A percentile compares a stretch with the other conserved stretches of the same genome.
These are phyloP conservation scores for Rhizopus stolonifer DNA, from an alignment of 371 early-diverging fungal genomes.

Conservation along the genomic window DNA sequence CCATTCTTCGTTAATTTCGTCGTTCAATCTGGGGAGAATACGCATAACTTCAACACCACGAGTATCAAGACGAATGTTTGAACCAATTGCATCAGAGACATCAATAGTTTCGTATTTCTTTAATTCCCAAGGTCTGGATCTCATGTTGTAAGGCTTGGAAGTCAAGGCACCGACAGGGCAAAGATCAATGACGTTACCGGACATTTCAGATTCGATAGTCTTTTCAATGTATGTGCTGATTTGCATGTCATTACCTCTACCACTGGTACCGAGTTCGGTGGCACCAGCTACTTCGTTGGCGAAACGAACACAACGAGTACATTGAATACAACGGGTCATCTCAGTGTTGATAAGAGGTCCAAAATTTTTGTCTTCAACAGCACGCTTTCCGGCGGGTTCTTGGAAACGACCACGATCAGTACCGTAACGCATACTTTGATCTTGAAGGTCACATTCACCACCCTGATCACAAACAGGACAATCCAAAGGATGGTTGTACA, in stretches of 20 bases:
- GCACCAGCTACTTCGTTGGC: slow-evolving; percentile 97
- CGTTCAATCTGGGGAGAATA: slow-evolving; percentile 91
- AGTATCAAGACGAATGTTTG: slow-evolving; percentile 93
- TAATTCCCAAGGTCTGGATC: slow-evolving; percentile 95
- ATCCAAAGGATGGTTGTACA: slow-evolving; percentile 97
- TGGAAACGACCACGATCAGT: slow-evolving; percentile 89
- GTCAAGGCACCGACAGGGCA: slow-evolving; percentile 98
- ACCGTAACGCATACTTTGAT: slow-evolving; percentile 95
- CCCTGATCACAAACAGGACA: slow-evolving; percentile 99
- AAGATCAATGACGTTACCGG: slow-evolving; percentile 95
- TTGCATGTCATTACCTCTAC: slow-evolving; percentile 97
- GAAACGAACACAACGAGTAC: slow-evolving; percentile 98
- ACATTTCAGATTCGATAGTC: slow-evolving; percentile 91
- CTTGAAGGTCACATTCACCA: slow-evolving; percentile 98
- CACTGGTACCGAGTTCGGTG: slow-evolving; percentile 92
- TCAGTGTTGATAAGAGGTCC: slow-evolving; percentile 95
- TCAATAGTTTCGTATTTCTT: slow-evolving; percentile 95
- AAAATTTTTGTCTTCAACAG: slow-evolving; percentile 96
- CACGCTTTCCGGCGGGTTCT: slow-evolving; percentile 88
- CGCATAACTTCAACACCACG: slow-evolving; percentile 97
- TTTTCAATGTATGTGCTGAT: slow-evolving; percentile 94
- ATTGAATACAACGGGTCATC: slow-evolving; percentile 99
- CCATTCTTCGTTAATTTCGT: slow-evolving; percentile 98
- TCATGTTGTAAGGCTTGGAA: slow-evolving; percentile 94
- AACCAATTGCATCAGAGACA: slow-evolving; percentile 88